Evolutionary conservation across 2,329 filamentous ascomycete genomes (phyloP).

Genomic region (Karstenula rhodostoma): DNA sequence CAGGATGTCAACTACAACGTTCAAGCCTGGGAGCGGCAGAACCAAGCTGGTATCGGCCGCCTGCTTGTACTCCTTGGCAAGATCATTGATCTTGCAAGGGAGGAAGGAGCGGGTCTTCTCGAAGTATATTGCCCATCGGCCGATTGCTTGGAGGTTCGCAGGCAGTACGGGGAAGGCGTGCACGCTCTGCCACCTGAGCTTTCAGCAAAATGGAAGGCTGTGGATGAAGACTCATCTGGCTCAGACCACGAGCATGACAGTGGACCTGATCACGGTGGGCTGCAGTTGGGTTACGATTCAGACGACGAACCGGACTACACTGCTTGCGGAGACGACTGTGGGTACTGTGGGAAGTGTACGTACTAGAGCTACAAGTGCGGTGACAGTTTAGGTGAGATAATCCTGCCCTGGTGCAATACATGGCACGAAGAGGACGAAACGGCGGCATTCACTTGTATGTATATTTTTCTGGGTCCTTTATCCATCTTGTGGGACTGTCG

Average conservation of each 20-base stretch:
- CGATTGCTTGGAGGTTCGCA: conserved; percentile 47
- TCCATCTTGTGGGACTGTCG: too few relatives aligned
- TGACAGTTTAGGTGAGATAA: background rate
- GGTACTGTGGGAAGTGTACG: conserved; percentile 49
- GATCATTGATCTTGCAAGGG: conserved; percentile 38
- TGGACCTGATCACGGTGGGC: background rate
- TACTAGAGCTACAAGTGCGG: conserved; percentile 23
- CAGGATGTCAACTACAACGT: conserved; percentile 49
- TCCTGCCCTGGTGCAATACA: background rate
- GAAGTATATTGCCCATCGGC: conserved; percentile 46
- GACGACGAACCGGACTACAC: conserved; percentile 42
- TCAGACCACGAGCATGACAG: background rate
- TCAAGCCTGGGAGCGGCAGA: conserved; percentile 53
- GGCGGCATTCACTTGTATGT: too few relatives aligned
- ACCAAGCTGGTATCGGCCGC: conserved; percentile 39
- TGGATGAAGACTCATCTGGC: background rate
- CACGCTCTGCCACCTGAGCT: conserved; percentile 31
- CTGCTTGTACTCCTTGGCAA: conserved; percentile 42
- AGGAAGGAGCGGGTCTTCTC: conserved; percentile 29
- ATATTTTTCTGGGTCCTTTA: too few relatives aligned
- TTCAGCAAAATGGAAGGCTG: conserved; percentile 23
- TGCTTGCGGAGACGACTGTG: conserved; percentile 46
- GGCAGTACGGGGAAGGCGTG: conserved; percentile 33
- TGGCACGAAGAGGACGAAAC: too few relatives aligned
- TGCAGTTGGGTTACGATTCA: conserved; percentile 19